Evolutionary conservation across 2,329 filamentous ascomycete genomes (phyloP).

Genomic region (Lomentospora prolificans): DNA sequence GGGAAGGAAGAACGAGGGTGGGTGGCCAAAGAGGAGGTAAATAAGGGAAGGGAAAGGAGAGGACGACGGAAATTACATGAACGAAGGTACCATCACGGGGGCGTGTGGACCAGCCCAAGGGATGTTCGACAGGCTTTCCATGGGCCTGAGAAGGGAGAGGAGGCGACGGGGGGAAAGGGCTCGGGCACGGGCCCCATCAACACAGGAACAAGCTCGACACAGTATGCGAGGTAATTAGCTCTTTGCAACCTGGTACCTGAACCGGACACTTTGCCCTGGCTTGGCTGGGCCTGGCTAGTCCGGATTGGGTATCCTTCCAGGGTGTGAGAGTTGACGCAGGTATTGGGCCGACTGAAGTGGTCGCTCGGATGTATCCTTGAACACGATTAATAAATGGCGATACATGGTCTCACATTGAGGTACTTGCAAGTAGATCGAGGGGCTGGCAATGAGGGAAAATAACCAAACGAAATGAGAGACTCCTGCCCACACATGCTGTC

Average conservation of each 20-base stretch:
- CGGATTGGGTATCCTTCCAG: not conserved
- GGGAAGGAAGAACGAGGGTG: not conserved
- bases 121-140: not conserved
- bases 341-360: not conserved
- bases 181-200: not conserved
- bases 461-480: not conserved
- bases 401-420: not conserved
- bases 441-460: not conserved
- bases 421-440: not conserved
- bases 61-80: not conserved
- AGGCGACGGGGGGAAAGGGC: not conserved
- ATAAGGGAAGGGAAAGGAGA: constrained; percentile 6
- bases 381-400: not conserved
- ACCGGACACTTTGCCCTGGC: not conserved
- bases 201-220: not conserved
- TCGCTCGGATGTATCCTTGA: not conserved
- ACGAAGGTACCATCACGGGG: no score
- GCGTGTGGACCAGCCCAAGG: no score
- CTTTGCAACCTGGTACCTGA: constrained; percentile 1
- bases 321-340: not conserved
- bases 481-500: not conserved
- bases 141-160: not conserved
- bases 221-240: not conserved
- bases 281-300: not conserved
- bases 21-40: constrained; percentile 4